Evolutionary conservation across 2,329 filamentous ascomycete genomes (phyloP), one percentile per base, ranked within the genome.

Genomic region (Mollisia scopiformis): DNA sequence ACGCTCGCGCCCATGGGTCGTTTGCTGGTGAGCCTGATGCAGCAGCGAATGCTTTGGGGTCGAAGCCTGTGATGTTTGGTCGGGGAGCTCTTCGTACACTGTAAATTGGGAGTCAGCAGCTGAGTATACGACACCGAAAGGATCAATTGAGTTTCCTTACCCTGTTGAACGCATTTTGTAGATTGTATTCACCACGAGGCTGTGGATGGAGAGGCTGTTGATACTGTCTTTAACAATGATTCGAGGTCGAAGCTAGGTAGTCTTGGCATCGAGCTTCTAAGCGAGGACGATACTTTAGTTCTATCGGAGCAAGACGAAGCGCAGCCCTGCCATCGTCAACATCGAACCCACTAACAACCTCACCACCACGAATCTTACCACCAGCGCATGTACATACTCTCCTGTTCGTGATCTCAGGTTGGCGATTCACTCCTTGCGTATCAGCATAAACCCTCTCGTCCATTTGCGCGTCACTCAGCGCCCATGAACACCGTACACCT

Each of bases 51-150:
- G 91, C 90, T 75, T 86, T 87, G 73, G 92, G 84, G 81, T 95
- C 89, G 84, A 98, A 98, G 79, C 94, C 94, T 72, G 94, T 97
- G 78, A 96, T 86, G 84, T 92, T 93, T 74, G 86, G 83, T 80
- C 67, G 64, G 57, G 69, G 64, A 28, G 70, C 68, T 68, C 77
- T 77, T 66, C 73, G 64, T 58, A 73, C 61, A 63, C 72, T 74
- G 55, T 30, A 46, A 25, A 39, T 33, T 21, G 30, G 57, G 54
- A n/a, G 47, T 70, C 58, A 71, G 65, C 37, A 28, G 53, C 57
- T 46, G 27, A 16, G 35, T 41, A 7, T 2, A 39, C 1, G 4
- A 19, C 21, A 25, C 39, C 23, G 25, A 25, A 39, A 6, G 16
- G 35, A 37, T 43, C 52, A 61, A 65, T 61, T 64, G 57, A 57